These are phyloP conservation scores for Fusarium lyarnte DNA, from an alignment of 2,329 filamentous ascomycete species.

Conservation along the genomic window DNA sequence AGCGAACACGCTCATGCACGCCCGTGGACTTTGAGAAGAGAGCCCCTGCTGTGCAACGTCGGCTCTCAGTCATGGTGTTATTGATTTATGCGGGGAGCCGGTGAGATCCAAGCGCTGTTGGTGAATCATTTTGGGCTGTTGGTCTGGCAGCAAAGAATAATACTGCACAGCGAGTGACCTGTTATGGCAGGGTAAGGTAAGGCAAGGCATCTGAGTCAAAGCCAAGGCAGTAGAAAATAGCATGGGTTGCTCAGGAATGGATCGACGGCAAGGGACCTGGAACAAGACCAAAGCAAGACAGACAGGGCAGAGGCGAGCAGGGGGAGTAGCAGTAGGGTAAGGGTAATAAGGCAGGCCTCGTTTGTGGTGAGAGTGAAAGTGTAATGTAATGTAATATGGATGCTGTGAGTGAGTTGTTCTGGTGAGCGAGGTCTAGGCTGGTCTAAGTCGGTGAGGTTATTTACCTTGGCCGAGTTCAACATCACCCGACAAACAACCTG, in stretches of 20 bases:
- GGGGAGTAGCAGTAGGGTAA: conserved; percentile 1
- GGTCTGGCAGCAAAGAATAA: background rate
- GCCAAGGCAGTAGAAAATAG: conserved; percentile 17
- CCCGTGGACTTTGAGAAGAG: conserved; percentile 3
- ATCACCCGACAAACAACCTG: background rate
- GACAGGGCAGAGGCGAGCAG: conserved; percentile 4
- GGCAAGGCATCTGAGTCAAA: conserved; percentile 22
- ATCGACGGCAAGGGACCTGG: conserved; percentile 37
- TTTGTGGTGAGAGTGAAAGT: conserved; percentile 16
- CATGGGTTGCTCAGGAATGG: conserved; percentile 28
- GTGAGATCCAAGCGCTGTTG: conserved; percentile 23
- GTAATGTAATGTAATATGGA: conserved; percentile 8
- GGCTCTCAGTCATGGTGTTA: conserved; percentile 18
- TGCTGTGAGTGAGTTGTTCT: conserved; percentile 7
- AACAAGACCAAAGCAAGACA: conserved; percentile 18
- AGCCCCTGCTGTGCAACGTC: conserved; percentile 37
- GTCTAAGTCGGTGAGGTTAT: conserved; percentile 32
- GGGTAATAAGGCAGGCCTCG: conserved; percentile 17
- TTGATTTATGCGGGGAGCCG: conserved; percentile 30
- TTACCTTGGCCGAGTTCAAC: conserved; percentile 32
- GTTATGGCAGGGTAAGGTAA: conserved; percentile 1
- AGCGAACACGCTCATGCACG: conserved; percentile 19
- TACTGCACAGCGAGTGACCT: background rate
- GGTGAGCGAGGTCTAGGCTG: background rate
- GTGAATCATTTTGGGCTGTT: conserved; percentile 5